Base-by-base conservation (phyloP, 345 rosid genomes). In the Anastatica hierochuntica region DNA sequence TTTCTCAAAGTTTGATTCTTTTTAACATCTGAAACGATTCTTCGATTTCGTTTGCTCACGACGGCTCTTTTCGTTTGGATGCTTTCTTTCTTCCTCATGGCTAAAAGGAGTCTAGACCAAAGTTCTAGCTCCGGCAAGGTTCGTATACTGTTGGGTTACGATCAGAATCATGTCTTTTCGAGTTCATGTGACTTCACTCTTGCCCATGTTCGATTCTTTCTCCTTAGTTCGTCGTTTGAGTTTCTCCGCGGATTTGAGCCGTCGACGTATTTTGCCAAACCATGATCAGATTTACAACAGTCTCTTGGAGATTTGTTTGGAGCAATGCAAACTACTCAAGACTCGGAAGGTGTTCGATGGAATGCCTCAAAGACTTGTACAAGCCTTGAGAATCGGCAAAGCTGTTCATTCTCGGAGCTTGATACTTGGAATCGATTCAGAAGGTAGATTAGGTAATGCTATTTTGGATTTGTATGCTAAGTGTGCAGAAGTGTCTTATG, bases 391-490 rank as follows among this genome's bases (percentile, higher is more conserved):
- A 51, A 41, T 56, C 8, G 66, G 77, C 16, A 79, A 71, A 75
- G 50, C 79, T 56, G 63, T 80, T 31, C 95, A 87, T 53, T 69
- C 81, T 14, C 72, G 43, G 58, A 63, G 74, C 70, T 44, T 75
- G 57, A 65, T 40, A 63, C 61, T 76, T 60, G 89, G 92, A 35
- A 50, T 80, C 43, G 68, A 59, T 12, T 66, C 82, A 9, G 56
- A 70, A 20, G 85, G 81, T 15, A 64, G 38, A 34, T 70, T 87
- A 21, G 74, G 82, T 9, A 79, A 82, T 52, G 78, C 79, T 41
- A 72, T 87, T 47, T 61, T 90, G 18, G 96, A 84, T 69, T 83
- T 90, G 38, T 90, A 87, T 52, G 84, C 84, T 52, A 90, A 84
- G 69, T 82, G 96, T 58, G 87, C 76, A 10, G 16, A 74, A 49